phyloP scores from a whole-genome alignment of 305 asterid species.

The Lippia alba region DNA sequence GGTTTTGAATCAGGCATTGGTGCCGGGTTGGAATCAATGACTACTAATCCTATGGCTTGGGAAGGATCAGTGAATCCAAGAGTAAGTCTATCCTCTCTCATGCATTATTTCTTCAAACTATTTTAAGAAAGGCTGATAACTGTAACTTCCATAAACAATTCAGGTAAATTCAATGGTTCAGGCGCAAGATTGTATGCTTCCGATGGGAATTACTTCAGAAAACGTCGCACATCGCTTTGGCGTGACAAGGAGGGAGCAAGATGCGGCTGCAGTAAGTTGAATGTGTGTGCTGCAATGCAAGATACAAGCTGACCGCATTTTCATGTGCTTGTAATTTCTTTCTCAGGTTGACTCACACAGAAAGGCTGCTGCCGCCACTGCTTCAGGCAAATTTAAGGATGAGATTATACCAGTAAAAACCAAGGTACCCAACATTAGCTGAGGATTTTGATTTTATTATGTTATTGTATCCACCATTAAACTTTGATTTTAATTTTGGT shows the following conservation, averaged over 20 bases:
- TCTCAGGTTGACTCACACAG: conserved; percentile 86
- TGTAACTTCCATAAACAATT: conserved; percentile 30
- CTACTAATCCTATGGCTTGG: conserved; percentile 90
- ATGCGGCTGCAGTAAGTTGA: conserved; percentile 94
- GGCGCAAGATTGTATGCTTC: conserved; percentile 96
- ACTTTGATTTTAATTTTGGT: conserved; percentile 11
- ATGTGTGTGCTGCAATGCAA: conserved; percentile 24
- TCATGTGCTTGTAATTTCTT: conserved; percentile 6
- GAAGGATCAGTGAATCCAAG: conserved; percentile 95
- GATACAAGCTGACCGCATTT: conserved; percentile 2
- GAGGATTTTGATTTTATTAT: background rate
- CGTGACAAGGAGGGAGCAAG: conserved; percentile 92
- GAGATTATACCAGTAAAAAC: conserved; percentile 90
- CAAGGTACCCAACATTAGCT: conserved; percentile 43
- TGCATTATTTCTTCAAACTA: conserved; percentile 16
- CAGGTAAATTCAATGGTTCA: conserved; percentile 82
- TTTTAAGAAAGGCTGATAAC: background rate
- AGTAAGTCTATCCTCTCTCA: conserved; percentile 45
- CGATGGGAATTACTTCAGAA: conserved; percentile 98
- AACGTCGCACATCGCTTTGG: conserved; percentile 95
- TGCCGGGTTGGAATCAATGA: conserved; percentile 98
- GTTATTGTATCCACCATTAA: conserved; percentile 5
- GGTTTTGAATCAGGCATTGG: conserved; percentile 73
- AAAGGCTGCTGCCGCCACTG: conserved; percentile 98
- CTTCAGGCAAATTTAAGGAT: conserved; percentile 87